These are phyloP conservation scores for Apophysomyces variabilis DNA, from an alignment of 371 early-diverging fungal genomes.

Conservation along the genomic window DNA sequence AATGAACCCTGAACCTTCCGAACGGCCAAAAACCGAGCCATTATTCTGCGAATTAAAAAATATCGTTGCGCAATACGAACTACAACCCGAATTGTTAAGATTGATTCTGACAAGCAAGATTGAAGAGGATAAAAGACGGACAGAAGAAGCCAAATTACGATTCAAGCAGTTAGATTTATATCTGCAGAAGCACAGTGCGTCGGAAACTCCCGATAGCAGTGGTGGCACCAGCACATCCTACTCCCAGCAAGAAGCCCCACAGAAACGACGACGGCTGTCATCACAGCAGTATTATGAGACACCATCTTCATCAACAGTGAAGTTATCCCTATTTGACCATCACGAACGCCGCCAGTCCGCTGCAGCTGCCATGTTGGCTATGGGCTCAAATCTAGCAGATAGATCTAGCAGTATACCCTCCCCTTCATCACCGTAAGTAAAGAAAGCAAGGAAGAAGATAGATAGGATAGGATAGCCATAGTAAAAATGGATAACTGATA, in stretches of 20 bases:
- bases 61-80: slow-evolving; percentile 50
- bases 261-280: background rate
- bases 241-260: slow-evolving; percentile 2
- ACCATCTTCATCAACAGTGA: background rate
- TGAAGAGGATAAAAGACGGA: slow-evolving; percentile 63
- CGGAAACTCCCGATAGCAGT: slow-evolving; percentile 7
- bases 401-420: background rate
- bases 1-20: slow-evolving; percentile 1
- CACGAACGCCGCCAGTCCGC: background rate
- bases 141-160: slow-evolving; percentile 64
- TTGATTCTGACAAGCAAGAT: slow-evolving; percentile 61
- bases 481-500: too few relatives aligned
- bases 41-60: slow-evolving; percentile 20
- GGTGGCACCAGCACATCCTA: slow-evolving; percentile 8
- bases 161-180: slow-evolving; percentile 54
- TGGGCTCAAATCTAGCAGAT: background rate
- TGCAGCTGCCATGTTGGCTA: slow-evolving; percentile 3
- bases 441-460: background rate
- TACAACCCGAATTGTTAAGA: slow-evolving; percentile 58
- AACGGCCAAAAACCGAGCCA: background rate
- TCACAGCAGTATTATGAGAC: background rate
- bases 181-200: slow-evolving; percentile 2
- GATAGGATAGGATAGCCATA: too few relatives aligned
- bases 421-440: slow-evolving; percentile 1
- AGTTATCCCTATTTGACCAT: background rate